Evolutionary conservation across 2,329 filamentous ascomycete genomes (phyloP), one percentile per base, ranked within the genome.

Genomic region (Colletotrichum nymphaeae): DNA sequence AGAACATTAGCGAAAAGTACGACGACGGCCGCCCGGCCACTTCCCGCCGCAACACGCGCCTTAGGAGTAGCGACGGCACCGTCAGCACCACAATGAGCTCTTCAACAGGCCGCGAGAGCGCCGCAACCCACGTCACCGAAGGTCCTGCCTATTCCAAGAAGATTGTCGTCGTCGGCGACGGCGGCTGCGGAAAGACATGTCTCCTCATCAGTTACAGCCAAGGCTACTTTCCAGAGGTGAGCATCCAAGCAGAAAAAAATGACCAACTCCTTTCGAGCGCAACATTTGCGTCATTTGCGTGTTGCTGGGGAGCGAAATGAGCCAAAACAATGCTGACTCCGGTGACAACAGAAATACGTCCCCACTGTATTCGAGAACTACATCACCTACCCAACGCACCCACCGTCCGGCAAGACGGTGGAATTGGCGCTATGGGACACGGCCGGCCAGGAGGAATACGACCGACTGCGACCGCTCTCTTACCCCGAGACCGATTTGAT

Each of bases 311-410:
- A 46, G 57, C 52, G 66, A 37, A 49, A 75, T 59, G 37, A 58
- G 62, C 22, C 59, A 63, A 60, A 63, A 69, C 65, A 58, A 66
- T 69, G 60, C 58, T 67, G 68, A 74, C 68, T 62, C n/a, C 55
- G 24, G 30, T 30, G 12, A 72, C 53, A 63, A 52, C 79, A 99
- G 97, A 98, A 98, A 98, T 99, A 99, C 80, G 97, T 99, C 53
- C 97, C 97, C 4, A 99, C 97, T 2, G 97, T 99, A 65, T 99
- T 99, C 83, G 97, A 99, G 82, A 99, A 99, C 88, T 99, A 99
- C 90, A 98, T 99, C 86, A 98, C 97, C 67, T 96, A 98, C 83
- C 97, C 96, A 70, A 93, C 92, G 73, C 97, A 99, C 85, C 91
- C 92, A 76, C 91, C 92, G 57, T 94, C 93, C 14, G 95, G 96